These are phyloP conservation scores for Cardiospermum halicacabum DNA, from an alignment of 345 rosid species.

Conservation along the genomic window DNA sequence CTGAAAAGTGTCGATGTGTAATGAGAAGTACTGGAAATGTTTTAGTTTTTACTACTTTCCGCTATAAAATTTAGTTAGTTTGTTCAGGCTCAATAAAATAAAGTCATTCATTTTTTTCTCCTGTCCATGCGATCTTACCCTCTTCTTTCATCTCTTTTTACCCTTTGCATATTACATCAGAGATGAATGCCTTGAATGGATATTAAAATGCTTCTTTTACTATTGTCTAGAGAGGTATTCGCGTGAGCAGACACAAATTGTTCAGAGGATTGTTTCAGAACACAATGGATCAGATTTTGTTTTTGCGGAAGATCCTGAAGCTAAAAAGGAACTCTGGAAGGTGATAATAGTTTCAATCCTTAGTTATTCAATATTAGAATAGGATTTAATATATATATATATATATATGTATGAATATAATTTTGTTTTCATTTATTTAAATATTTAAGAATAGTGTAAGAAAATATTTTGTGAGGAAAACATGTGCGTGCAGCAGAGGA, in stretches of 20 bases:
- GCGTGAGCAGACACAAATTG: conserved; percentile 71
- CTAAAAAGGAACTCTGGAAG: conserved; percentile 91
- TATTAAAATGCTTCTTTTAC: conserved; percentile 10
- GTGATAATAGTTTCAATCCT: conserved; percentile 26
- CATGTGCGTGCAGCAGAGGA: too few relatives aligned
- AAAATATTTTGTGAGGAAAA: too few relatives aligned
- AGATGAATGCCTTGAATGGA: not conserved
- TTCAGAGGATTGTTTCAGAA: conserved; percentile 76
- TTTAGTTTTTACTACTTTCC: not conserved
- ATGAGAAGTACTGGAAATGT: not conserved
- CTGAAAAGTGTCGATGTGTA: not conserved
- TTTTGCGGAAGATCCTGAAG: conserved; percentile 78
- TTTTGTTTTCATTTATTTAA: too few relatives aligned
- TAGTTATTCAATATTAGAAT: not conserved
- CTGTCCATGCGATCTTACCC: not conserved
- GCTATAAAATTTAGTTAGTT: not conserved
- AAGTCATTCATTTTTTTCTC: not conserved
- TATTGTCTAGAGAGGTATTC: conserved; percentile 67
- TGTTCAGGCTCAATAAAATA: not conserved
- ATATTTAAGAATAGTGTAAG: too few relatives aligned
- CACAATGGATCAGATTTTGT: conserved; percentile 84
- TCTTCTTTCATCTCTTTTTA: not conserved
- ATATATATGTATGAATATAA: too few relatives aligned
- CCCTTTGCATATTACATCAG: not conserved
- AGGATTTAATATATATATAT: too few relatives aligned